Evolutionary conservation across 2,329 filamentous ascomycete genomes (phyloP).

Genomic region (Fusarium pilosicola): DNA sequence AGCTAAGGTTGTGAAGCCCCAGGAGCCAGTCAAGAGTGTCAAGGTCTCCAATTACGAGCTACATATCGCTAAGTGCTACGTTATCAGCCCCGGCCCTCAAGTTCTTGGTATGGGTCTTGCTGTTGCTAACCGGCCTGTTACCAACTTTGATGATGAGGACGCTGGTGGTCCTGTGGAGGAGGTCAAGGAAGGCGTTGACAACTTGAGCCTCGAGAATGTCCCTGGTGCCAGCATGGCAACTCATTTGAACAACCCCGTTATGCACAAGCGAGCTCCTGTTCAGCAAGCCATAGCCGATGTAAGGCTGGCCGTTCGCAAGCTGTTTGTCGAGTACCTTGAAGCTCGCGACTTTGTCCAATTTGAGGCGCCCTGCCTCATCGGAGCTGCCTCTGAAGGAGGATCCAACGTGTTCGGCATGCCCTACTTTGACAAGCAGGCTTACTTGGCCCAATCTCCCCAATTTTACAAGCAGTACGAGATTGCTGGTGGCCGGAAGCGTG

Average conservation of each 20-base stretch:
- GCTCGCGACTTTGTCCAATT: conserved; percentile 60
- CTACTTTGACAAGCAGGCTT: conserved; percentile 89
- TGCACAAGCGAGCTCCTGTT: conserved; percentile 91
- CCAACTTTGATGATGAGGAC: conserved; percentile 69
- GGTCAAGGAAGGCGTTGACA: conserved; percentile 56
- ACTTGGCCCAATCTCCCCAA: conserved; percentile 81
- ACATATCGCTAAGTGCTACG: conserved; percentile 86
- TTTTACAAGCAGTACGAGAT: conserved; percentile 92
- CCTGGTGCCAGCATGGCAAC: conserved; percentile 85
- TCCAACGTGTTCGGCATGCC: conserved; percentile 89
- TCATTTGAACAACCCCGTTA: conserved; percentile 88
- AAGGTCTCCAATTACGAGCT: conserved; percentile 84
- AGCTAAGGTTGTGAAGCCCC: conserved; percentile 81
- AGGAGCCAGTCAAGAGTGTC: conserved; percentile 89
- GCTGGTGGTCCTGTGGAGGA: conserved; percentile 54
- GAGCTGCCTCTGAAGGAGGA: conserved; percentile 91
- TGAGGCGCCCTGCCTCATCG: conserved; percentile 89
- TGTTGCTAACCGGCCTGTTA: conserved; percentile 64
- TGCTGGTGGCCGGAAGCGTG: conserved; percentile 78
- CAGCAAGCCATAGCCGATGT: conserved; percentile 80
- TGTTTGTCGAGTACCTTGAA: conserved; percentile 84
- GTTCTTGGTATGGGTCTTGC: conserved; percentile 68
- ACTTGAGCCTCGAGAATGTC: conserved; percentile 55
- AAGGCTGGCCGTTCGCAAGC: conserved; percentile 67
- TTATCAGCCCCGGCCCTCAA: conserved; percentile 72